Evolutionary conservation across 2,329 filamentous ascomycete genomes (phyloP).

Genomic region (Colletotrichum graminicola): DNA sequence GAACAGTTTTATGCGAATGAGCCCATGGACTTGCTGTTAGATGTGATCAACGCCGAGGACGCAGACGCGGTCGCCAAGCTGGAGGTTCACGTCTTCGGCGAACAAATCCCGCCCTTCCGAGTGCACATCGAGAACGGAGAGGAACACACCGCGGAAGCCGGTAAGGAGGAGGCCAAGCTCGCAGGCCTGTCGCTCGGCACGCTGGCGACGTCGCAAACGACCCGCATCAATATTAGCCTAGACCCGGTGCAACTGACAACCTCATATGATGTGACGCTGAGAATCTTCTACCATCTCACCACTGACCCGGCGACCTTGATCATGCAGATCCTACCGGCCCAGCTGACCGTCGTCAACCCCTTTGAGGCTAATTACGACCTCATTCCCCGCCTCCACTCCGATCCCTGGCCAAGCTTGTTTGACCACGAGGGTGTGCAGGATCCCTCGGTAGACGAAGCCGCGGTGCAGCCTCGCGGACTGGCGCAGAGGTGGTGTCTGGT

Average conservation of each 20-base stretch:
- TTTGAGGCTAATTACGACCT: constrained; percentile 96
- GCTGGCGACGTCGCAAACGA: constrained; percentile 60
- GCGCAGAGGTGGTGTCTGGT: constrained; percentile 85
- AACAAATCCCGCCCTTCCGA: constrained; percentile 61
- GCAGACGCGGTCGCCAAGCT: constrained; percentile 79
- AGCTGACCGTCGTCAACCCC: constrained; percentile 80
- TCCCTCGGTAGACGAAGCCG: constrained; percentile 47
- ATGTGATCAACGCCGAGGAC: constrained; percentile 85
- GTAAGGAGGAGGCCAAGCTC: constrained; percentile 58
- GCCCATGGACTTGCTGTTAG: constrained; percentile 74
- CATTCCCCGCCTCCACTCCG: constrained; percentile 79
- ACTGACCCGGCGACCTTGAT: constrained; percentile 87
- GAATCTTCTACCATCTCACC: constrained; percentile 81
- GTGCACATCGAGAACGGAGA: constrained; percentile 54
- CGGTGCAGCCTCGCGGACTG: constrained; percentile 67
- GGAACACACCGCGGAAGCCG: constrained; percentile 49
- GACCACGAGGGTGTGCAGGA: constrained; percentile 64
- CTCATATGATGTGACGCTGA: constrained; percentile 77
- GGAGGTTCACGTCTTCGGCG: constrained; percentile 75
- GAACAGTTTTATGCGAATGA: constrained; percentile 91
- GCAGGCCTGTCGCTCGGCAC: constrained; percentile 58
- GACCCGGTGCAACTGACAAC: constrained; percentile 63
- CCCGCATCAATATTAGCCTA: constrained; percentile 61
- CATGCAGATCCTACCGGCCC: constrained; percentile 76
- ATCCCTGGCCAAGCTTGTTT: constrained; percentile 91